These are phyloP conservation scores for Coemansia sp. DNA, from an alignment of 192 early-diverging fungal species.

Conservation along the genomic window DNA sequence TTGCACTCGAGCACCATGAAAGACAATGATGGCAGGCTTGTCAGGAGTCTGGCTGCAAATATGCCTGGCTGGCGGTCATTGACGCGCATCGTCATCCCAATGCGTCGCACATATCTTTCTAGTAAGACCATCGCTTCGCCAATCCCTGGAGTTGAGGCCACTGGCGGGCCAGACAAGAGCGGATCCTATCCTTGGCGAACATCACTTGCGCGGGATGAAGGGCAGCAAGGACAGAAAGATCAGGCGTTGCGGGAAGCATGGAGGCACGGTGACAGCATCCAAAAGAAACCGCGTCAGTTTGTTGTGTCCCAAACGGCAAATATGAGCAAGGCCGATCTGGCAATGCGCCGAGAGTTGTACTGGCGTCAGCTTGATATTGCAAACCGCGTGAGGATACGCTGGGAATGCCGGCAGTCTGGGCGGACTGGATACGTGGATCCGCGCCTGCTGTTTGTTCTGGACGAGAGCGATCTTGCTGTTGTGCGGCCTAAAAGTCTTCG, in stretches of 20 bases:
- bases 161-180: slow-evolving; percentile 33
- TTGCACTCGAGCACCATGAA: background rate
- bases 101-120: slow-evolving; percentile 22
- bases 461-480: slow-evolving; percentile 1
- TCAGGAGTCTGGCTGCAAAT: background rate
- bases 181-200: slow-evolving; percentile 45
- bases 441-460: slow-evolving; percentile 17
- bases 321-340: slow-evolving; percentile 9
- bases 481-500: slow-evolving; percentile 19
- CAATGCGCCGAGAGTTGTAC: slow-evolving; percentile 18
- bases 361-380: slow-evolving; percentile 39
- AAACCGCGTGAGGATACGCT: slow-evolving; percentile 32
- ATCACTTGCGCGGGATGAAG: background rate
- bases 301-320: slow-evolving; percentile 25
- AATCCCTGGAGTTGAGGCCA: slow-evolving; percentile 40
- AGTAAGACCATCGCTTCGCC: slow-evolving; percentile 6
- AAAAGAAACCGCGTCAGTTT: slow-evolving; percentile 31
- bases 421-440: slow-evolving; percentile 37
- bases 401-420: slow-evolving; percentile 25
- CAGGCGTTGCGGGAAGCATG: slow-evolving; percentile 12
- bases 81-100: slow-evolving; percentile 29
- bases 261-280: slow-evolving; percentile 7
- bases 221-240: background rate
- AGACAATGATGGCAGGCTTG: background rate
- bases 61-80: slow-evolving; percentile 20